phyloP scores from a whole-genome alignment of 208 protist genomes.

The Spongospora subterranea region DNA sequence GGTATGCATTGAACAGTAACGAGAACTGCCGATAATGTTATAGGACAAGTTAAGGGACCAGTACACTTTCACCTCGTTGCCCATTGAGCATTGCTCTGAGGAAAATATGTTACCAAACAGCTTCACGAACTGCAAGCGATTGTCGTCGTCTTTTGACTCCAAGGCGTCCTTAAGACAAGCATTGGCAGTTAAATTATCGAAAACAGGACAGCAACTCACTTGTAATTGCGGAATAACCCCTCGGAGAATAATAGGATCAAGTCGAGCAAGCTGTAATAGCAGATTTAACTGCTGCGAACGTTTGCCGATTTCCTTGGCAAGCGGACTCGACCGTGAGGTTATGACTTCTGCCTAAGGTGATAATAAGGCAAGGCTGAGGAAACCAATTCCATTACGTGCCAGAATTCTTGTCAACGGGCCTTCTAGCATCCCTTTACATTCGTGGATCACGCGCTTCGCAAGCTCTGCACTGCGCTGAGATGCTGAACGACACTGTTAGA shows the following conservation, averaged over 20 bases:
- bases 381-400: neutral
- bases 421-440: slow-evolving; percentile 13
- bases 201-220: slow-evolving; percentile 1
- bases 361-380: neutral
- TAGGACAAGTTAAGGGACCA: neutral
- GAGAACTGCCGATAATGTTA: neutral
- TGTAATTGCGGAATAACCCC: neutral
- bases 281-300: neutral
- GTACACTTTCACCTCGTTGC: neutral
- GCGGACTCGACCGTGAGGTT: neutral
- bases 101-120: slow-evolving; percentile 41
- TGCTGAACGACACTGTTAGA: neutral
- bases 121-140: slow-evolving; percentile 4
- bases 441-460: slow-evolving; percentile 26
- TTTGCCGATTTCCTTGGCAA: neutral
- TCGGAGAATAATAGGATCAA: neutral
- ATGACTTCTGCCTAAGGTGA: neutral
- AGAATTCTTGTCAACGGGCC: neutral
- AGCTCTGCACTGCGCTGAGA: neutral
- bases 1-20: slow-evolving; percentile 45
- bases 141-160: neutral
- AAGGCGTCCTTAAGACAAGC: neutral
- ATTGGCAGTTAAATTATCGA: neutral
- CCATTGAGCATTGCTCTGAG: neutral
- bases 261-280: neutral